Percentiles rank a stretch among this genome's conserved stretches.
phyloP scores from a whole-genome alignment of 768 basidiomycete genomes.

The Rhodotorula taiwanensis region DNA sequence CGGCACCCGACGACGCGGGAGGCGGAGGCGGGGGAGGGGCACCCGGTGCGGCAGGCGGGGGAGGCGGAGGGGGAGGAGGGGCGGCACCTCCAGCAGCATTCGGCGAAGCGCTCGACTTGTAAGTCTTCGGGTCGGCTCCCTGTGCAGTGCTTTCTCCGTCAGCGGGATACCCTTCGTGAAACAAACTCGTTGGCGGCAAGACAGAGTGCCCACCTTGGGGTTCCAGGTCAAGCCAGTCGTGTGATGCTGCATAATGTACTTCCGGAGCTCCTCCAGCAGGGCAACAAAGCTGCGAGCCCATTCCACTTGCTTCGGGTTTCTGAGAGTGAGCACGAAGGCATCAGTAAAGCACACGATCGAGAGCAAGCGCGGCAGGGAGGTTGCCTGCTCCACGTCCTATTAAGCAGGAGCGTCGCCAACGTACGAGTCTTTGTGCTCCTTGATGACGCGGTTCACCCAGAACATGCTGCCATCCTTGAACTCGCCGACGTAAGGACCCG shows the following conservation, averaged over 20 bases:
- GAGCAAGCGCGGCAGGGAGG: too few relatives aligned
- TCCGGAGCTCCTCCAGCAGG: conserved; percentile 68
- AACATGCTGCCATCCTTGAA: conserved; percentile 79
- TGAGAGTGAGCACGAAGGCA: conserved; percentile 43
- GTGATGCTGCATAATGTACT: conserved; percentile 78
- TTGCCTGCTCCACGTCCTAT: too few relatives aligned
- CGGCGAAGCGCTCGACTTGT: conserved; percentile 28
- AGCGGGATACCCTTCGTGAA: conserved; percentile 37
- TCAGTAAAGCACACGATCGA: neutral
- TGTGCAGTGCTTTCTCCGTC: too few relatives aligned
- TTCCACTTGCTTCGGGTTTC: conserved; percentile 76
- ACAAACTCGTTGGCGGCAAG: neutral
- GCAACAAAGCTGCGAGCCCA: conserved; percentile 72
- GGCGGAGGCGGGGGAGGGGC: conserved; percentile 49
- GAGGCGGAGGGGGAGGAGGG: conserved; percentile 36
- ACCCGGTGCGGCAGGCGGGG: conserved; percentile 44
- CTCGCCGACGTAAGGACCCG: conserved; percentile 69
- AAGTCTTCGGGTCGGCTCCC: conserved; percentile 41
- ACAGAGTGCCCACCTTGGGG: conserved; percentile 52
- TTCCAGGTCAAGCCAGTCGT: conserved; percentile 87
- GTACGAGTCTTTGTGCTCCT: conserved; percentile 87
- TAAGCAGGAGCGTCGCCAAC: conserved; percentile 39
- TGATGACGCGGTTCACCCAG: conserved; percentile 81
- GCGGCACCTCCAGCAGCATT: conserved; percentile 24
- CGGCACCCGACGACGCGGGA: conserved; percentile 36